Evolutionary conservation across 176 grass and related monocot species (phyloP).

Genomic region (Dactylis glomerata): DNA sequence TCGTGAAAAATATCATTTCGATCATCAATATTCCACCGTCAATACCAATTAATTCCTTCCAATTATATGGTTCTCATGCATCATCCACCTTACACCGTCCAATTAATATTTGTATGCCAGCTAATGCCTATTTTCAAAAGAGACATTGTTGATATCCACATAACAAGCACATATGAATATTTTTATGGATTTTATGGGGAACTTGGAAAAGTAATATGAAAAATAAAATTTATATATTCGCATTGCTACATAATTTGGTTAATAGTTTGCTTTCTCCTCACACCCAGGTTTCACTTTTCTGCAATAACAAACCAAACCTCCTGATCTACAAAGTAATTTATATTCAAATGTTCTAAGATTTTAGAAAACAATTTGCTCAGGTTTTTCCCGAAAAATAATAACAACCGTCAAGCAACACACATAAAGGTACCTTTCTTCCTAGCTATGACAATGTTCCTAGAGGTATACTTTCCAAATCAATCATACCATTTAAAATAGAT

Average conservation of each 20-base stretch:
- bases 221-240: no score
- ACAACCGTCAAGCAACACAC: no score
- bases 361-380: no score
- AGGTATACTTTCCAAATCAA: no score
- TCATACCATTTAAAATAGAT: no score
- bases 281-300: neutral
- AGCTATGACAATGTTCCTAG: no score
- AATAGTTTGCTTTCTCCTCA: neutral
- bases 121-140: neutral
- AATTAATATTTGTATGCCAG: neutral
- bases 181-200: no score
- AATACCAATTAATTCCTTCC: neutral
- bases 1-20: neutral
- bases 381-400: no score
- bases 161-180: neutral
- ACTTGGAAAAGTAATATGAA: no score
- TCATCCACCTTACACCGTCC: neutral
- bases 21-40: neutral
- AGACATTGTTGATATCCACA: neutral
- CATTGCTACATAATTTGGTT: neutral
- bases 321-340: neutral
- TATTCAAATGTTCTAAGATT: neutral
- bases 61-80: neutral
- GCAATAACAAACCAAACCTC: neutral
- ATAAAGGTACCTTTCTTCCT: no score